These are phyloP conservation scores for Talaromyces trachyspermus DNA, from an alignment of 495 filamentous ascomycete species.

Conservation along the genomic window DNA sequence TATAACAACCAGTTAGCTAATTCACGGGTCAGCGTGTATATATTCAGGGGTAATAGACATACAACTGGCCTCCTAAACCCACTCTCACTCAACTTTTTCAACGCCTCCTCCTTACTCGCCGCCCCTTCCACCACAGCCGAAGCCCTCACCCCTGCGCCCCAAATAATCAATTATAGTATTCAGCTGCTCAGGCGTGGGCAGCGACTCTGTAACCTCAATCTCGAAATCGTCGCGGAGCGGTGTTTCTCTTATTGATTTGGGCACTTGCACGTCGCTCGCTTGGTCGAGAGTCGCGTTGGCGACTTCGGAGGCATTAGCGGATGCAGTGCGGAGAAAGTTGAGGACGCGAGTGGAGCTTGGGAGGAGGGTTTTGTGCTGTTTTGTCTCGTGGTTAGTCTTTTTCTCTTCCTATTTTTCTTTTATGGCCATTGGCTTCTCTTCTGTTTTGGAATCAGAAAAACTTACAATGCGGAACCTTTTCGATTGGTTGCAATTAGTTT, in stretches of 20 bases:
- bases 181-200: slow-evolving; percentile 79
- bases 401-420: no score
- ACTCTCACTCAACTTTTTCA: slow-evolving; percentile 60
- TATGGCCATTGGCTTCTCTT: no score
- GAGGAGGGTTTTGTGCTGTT: slow-evolving; percentile 65
- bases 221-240: slow-evolving; percentile 62
- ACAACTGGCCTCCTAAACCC: slow-evolving; percentile 68
- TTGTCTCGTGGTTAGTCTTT: no score
- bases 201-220: slow-evolving; percentile 71
- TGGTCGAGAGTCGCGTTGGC: slow-evolving; percentile 56
- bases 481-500: no score
- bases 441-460: no score
- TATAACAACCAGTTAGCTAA: no score
- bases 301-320: slow-evolving; percentile 47
- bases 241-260: slow-evolving; percentile 34
- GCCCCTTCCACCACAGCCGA: slow-evolving; percentile 64
- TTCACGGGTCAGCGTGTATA: no score
- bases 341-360: slow-evolving; percentile 59
- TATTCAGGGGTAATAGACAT: no score
- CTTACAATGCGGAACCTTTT: no score
- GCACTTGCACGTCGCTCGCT: slow-evolving; percentile 39
- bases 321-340: slow-evolving; percentile 60
- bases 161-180: slow-evolving; percentile 82
- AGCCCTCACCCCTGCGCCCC: slow-evolving; percentile 39
- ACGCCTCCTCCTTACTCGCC: slow-evolving; percentile 59